phyloP scores from a whole-genome alignment of 257 asterid genomes.

The Solanum chilense region DNA sequence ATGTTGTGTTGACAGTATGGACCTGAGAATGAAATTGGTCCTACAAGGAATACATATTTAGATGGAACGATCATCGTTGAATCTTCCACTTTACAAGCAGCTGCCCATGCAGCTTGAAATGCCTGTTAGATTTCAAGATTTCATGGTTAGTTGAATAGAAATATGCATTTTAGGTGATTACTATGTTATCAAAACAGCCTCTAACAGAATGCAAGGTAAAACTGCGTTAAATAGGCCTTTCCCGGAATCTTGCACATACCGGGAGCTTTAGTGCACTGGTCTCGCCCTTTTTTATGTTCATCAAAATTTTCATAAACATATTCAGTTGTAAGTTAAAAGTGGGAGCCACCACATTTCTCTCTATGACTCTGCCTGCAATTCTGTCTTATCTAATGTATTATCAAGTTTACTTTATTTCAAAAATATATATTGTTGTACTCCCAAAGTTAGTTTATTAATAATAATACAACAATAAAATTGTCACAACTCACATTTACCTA shows the following conservation, averaged over 20 bases:
- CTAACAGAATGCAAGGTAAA: background rate
- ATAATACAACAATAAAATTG: constrained; percentile 11
- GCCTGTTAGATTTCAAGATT: constrained; percentile 37
- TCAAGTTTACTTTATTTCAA: background rate
- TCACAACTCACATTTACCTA: constrained; percentile 18
- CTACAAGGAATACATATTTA: constrained; percentile 51
- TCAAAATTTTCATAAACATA: background rate
- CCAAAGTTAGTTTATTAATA: constrained; percentile 2
- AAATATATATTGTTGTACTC: background rate
- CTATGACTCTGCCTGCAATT: constrained; percentile 19
- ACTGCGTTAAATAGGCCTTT: background rate
- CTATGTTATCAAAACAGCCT: background rate
- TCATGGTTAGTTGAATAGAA: background rate
- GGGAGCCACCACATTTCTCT: constrained; percentile 34
- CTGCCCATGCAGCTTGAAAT: constrained; percentile 81
- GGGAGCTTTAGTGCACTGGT: background rate
- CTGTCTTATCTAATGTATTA: constrained; percentile 10
- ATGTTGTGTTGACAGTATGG: constrained; percentile 84
- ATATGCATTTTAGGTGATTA: background rate
- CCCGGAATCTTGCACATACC: background rate
- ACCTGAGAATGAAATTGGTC: constrained; percentile 89
- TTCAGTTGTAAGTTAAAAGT: constrained; percentile 6
- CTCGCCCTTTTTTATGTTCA: background rate
- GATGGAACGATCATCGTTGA: constrained; percentile 58
- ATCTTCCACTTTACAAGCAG: constrained; percentile 73